phyloP scores from a whole-genome alignment of 805 yeast species.

The Candida tammaniensis region DNA sequence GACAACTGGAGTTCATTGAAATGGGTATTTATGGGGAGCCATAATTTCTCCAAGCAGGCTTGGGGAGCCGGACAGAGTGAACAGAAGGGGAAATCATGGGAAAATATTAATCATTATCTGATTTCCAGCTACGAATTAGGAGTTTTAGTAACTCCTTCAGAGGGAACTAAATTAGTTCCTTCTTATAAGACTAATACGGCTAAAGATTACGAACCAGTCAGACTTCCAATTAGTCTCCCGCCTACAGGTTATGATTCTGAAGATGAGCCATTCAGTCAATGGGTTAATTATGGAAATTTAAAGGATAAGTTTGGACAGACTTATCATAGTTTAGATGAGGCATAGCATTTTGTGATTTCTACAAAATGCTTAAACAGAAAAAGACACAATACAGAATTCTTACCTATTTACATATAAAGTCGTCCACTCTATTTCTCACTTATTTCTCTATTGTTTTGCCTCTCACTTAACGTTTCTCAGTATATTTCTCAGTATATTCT shows the following conservation, averaged over 20 bases:
- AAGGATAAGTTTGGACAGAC: slow-evolving; percentile 23
- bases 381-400: no score
- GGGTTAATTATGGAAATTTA: slow-evolving; percentile 19
- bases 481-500: no score
- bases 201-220: slow-evolving; percentile 26
- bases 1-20: slow-evolving; percentile 49
- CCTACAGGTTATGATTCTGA: slow-evolving; percentile 32
- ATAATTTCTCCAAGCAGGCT: slow-evolving; percentile 73
- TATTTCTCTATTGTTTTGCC: neutral
- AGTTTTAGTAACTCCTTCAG: slow-evolving; percentile 23
- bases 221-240: slow-evolving; percentile 57
- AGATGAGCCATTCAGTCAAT: slow-evolving; percentile 52
- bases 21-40: slow-evolving; percentile 75
- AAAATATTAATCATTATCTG: slow-evolving; percentile 20
- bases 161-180: slow-evolving; percentile 37
- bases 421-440: neutral
- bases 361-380: no score
- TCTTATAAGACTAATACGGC: slow-evolving; percentile 34
- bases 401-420: no score
- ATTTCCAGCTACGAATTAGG: slow-evolving; percentile 40
- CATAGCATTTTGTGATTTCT: no score
- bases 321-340: slow-evolving; percentile 9
- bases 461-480: no score
- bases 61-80: slow-evolving; percentile 58
- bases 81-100: slow-evolving; percentile 7